A percentile compares a stretch with the other conserved stretches of the same genome.
phyloP scores from a whole-genome alignment of 2,329 filamentous ascomycete genomes.

The Hymenoscyphus repandus region DNA sequence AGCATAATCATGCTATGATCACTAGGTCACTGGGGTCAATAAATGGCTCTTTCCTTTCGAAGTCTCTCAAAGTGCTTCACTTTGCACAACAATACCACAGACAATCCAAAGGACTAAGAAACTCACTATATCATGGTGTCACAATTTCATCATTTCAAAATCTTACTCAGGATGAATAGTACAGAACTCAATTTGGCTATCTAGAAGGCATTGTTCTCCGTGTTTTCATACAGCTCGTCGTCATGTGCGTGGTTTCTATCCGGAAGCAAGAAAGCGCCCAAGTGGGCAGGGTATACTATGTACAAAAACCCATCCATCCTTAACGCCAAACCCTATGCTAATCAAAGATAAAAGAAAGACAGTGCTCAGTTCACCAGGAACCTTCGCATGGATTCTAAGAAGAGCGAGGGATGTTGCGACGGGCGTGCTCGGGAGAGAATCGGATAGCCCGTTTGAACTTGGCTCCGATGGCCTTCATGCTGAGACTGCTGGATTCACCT shows the following conservation, averaged over 20 bases:
- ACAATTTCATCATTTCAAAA: too few relatives aligned
- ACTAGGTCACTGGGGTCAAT: too few relatives aligned
- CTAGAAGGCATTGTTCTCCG: too few relatives aligned
- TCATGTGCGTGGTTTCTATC: not conserved
- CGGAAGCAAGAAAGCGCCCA: not conserved
- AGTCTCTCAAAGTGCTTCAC: too few relatives aligned
- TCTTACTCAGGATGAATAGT: too few relatives aligned
- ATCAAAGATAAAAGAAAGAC: conserved; percentile 14
- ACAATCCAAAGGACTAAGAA: too few relatives aligned
- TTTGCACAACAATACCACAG: too few relatives aligned
- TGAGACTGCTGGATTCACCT: conserved; percentile 38
- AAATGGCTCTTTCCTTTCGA: too few relatives aligned
- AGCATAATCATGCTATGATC: too few relatives aligned
- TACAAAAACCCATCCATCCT: not conserved
- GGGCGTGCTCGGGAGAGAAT: conserved; percentile 24
- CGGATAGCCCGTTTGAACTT: conserved; percentile 23
- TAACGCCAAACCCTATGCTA: not conserved
- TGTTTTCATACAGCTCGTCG: too few relatives aligned
- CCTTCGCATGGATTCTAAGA: conserved; percentile 5
- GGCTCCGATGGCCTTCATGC: conserved; percentile 29
- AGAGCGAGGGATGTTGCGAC: conserved; percentile 15
- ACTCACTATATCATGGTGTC: too few relatives aligned
- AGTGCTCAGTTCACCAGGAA: conserved; percentile 20
- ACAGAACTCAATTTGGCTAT: too few relatives aligned
- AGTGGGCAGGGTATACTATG: not conserved